Evolutionary conservation across 306 rosid species (phyloP), one percentile per base, ranked within the genome.

Genomic region (Luffa acutangula): DNA sequence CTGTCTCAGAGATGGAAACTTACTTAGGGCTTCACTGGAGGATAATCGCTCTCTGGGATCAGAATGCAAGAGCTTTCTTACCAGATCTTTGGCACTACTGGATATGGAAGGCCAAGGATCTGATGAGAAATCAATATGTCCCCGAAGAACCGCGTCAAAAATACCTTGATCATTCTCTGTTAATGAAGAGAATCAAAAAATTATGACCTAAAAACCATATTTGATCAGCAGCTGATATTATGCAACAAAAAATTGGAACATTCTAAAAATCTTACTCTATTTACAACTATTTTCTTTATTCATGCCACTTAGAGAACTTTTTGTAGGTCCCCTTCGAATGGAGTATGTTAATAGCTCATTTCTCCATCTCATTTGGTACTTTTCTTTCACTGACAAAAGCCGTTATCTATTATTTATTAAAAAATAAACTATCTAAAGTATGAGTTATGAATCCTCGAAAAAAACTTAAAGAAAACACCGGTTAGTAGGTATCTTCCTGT

Each of bases 51-150:
- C 96, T 81, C 90, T 92, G 46, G 91, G 87, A 82, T 89, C 93
- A 46, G 90, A 87, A 33, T 84, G 82, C 45, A 95, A 86, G 96
- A 95, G 91, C 84, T 90, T 95, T 88, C 86, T 90, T 70, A 95
- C 92, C 80, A 95, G 92, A 88, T 95, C 98, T 83, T 90, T 92
- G 21, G 97, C 98, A 80, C 93, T 88, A 62, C 85, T 87, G 21
- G 98, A 95, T 85, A 92, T 86, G 53, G 98, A 92, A 81, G 97
- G 96, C 98, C 98, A 95, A 39, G 98, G 98, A 46, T 92, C 90
- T 17, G 97, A 92, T 12, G 86, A 70, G 53, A 95, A 92, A 87
- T 95, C 98, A 72, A 92, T 85, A 83, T 90, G 91, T 36, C 97
- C 97, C 48, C 89, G 97, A 79, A 92, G 96, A 85, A 95, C 73